These are phyloP conservation scores for Malus hybrid DNA, from an alignment of 331 rosid species.

Conservation along the genomic window DNA sequence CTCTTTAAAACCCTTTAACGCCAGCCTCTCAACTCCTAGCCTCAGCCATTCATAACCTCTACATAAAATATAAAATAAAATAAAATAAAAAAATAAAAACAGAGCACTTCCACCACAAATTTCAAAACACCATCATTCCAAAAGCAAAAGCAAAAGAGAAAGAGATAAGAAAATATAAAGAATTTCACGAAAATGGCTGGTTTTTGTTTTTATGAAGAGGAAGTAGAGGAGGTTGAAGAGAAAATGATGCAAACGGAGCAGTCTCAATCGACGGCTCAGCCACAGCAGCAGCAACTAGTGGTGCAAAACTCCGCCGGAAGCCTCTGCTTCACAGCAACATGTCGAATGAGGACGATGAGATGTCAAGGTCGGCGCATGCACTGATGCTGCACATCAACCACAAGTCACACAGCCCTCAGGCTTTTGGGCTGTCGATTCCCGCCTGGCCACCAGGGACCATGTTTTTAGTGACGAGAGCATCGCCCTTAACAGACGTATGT, in stretches of 20 bases:
- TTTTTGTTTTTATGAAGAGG: conserved; percentile 16
- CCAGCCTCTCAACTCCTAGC: neutral
- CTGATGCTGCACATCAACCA: no score
- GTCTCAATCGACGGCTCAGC: conserved; percentile 24
- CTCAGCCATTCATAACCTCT: conserved; percentile 31
- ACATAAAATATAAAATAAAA: no score
- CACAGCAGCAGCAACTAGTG: conserved; percentile 51
- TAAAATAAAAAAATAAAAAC: neutral
- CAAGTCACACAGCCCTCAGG: no score
- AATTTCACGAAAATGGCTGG: conserved; percentile 11
- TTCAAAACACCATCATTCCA: conserved; percentile 30
- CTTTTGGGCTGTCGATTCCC: no score
- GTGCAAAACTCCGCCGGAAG: conserved; percentile 73
- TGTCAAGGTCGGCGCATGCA: conserved; percentile 29
- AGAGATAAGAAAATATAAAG: neutral
- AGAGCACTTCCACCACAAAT: conserved; percentile 19
- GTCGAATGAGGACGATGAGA: conserved; percentile 59
- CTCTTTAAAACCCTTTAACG: conserved; percentile 11
- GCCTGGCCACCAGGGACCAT: conserved; percentile 51
- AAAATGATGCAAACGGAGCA: conserved; percentile 54
- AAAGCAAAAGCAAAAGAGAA: conserved; percentile 29
- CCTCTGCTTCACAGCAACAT: conserved; percentile 84
- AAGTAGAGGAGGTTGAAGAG: conserved; percentile 25
- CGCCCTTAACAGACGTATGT: conserved; percentile 65
- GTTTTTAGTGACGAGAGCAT: conserved; percentile 75